Percentiles rank a stretch among this genome's conserved stretches.
phyloP scores from a whole-genome alignment of 2,329 filamentous ascomycete species.

The Aspergillus udagawae region DNA sequence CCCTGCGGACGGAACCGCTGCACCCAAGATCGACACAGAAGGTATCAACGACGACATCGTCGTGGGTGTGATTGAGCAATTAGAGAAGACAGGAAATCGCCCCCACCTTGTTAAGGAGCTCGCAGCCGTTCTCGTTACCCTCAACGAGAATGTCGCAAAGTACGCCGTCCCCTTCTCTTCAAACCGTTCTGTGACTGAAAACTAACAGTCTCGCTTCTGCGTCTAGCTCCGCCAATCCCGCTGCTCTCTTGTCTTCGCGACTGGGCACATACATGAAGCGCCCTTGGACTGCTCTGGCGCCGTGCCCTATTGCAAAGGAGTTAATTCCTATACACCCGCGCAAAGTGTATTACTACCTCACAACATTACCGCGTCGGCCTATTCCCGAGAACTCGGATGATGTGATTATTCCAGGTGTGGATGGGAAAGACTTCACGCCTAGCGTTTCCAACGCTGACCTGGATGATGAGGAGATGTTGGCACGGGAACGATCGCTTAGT shows the following conservation, averaged over 20 bases:
- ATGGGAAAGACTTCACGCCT: constrained; percentile 69
- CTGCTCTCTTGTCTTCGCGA: constrained; percentile 90
- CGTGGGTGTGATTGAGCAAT: constrained; percentile 78
- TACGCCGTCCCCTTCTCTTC: constrained; percentile 50
- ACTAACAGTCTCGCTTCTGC: constrained; percentile 19
- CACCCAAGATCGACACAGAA: constrained; percentile 67
- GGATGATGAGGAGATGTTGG: constrained; percentile 62
- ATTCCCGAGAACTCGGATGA: constrained; percentile 64
- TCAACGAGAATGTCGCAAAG: constrained; percentile 84
- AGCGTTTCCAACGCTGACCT: constrained; percentile 74
- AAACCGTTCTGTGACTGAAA: constrained; percentile 6
- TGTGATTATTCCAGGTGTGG: constrained; percentile 45
- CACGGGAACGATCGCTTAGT: constrained; percentile 62
- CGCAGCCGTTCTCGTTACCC: constrained; percentile 70
- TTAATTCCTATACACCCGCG: constrained; percentile 88
- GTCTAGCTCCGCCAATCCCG: constrained; percentile 85
- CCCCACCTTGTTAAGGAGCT: constrained; percentile 95
- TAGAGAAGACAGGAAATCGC: constrained; percentile 85
- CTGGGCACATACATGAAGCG: constrained; percentile 87
- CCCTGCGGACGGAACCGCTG: constrained; percentile 50
- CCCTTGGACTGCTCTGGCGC: constrained; percentile 69
- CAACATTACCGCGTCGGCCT: constrained; percentile 77
- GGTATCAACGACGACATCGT: constrained; percentile 94
- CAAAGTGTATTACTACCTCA: constrained; percentile 94
- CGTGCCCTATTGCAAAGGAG: constrained; percentile 89